A percentile compares a stretch with the other conserved stretches of the same genome.
These are phyloP conservation scores for Cystofilobasidium capitatum DNA, from an alignment of 768 basidiomycete species.

Conservation along the genomic window DNA sequence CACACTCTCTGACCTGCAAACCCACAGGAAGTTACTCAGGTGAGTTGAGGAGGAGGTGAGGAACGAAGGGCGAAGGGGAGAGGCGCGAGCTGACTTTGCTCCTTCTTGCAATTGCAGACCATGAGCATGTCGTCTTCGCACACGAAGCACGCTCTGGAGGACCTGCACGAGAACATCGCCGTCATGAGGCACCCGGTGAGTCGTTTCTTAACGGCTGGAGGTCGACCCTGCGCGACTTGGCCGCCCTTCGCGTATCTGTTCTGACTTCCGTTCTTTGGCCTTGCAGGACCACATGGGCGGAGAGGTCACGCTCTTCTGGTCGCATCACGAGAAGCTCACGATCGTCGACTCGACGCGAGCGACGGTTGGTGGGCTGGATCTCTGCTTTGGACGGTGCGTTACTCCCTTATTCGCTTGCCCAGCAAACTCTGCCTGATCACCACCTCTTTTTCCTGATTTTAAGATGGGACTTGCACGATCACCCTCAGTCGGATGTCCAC, in stretches of 20 bases:
- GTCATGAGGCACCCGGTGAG: constrained; percentile 49
- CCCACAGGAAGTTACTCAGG: too few species aligned
- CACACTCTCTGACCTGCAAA: too few species aligned
- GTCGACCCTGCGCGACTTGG: not conserved
- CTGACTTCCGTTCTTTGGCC: not conserved
- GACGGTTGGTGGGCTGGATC: constrained; percentile 77
- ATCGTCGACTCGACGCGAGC: constrained; percentile 77
- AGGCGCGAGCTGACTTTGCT: too few species aligned
- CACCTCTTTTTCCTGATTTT: too few species aligned
- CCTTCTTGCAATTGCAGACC: too few species aligned
- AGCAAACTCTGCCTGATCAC: too few species aligned
- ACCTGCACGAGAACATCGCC: constrained; percentile 73
- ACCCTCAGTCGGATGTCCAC: constrained; percentile 85
- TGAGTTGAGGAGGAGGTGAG: too few species aligned
- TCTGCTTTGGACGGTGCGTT: constrained; percentile 92
- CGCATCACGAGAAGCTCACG: constrained; percentile 73
- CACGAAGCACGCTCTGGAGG: constrained; percentile 60
- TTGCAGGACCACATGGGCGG: constrained; percentile 25
- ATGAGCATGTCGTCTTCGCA: constrained; percentile 82
- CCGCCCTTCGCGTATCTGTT: too few species aligned
- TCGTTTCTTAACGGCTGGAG: not conserved
- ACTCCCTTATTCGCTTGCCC: too few species aligned
- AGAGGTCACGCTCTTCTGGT: constrained; percentile 53
- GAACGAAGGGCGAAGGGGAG: too few species aligned
- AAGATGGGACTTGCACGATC: constrained; percentile 91